Percentiles rank a stretch among this genome's conserved stretches.
Evolutionary conservation across 192 early-diverging fungal genomes (phyloP).

Genomic region (Mortierella antarctica): DNA sequence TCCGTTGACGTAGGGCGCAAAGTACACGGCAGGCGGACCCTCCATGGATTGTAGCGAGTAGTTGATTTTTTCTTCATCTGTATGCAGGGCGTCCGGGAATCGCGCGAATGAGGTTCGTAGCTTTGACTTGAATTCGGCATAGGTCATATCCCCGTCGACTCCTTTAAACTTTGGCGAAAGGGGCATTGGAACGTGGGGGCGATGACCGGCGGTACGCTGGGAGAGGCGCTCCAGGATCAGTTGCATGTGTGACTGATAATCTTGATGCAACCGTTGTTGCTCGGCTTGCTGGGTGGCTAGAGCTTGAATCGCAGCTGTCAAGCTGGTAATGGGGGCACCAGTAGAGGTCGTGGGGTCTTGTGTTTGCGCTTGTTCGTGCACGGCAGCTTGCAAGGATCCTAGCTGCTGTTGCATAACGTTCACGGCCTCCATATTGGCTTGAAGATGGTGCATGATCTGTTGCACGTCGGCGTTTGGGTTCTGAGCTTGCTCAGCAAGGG

Average conservation of each 20-base stretch:
- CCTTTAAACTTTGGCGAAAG: constrained; percentile 7
- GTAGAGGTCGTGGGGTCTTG: neutral
- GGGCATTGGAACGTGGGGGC: neutral
- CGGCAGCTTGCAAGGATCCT: neutral
- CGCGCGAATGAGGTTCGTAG: neutral
- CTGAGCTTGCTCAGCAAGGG: neutral
- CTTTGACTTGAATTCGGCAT: constrained; percentile 10
- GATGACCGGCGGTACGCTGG: too few relatives aligned
- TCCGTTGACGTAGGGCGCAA: neutral
- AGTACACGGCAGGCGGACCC: neutral
- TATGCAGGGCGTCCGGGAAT: neutral
- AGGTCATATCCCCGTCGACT: neutral
- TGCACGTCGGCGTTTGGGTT: neutral
- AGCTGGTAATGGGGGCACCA: neutral
- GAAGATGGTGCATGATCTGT: neutral
- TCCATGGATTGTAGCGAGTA: constrained; percentile 1
- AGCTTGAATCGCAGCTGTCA: neutral
- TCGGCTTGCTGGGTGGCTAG: neutral
- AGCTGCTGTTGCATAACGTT: neutral
- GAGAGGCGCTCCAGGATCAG: neutral
- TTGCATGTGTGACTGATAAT: neutral
- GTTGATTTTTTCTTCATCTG: neutral
- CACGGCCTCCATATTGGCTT: neutral
- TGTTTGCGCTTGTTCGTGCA: too few relatives aligned
- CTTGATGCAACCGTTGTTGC: neutral